These are phyloP conservation scores for Pyrenula massariospora DNA, from an alignment of 495 filamentous ascomycete genomes.

Conservation along the genomic window DNA sequence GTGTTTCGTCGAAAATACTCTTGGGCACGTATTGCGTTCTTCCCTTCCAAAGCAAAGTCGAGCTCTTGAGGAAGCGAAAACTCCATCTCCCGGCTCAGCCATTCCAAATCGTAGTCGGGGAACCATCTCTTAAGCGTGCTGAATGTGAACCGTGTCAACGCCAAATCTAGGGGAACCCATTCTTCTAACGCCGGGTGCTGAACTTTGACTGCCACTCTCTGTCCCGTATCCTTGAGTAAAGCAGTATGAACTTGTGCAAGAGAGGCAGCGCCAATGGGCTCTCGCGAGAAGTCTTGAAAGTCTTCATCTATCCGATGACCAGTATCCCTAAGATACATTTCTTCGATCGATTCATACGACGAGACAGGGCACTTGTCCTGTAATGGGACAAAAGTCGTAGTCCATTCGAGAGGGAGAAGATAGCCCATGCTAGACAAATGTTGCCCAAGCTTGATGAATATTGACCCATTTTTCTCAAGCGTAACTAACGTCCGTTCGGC, in stretches of 20 bases:
- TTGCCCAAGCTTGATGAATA: conserved; percentile 97
- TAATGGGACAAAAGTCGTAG: conserved; percentile 86
- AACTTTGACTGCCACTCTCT: conserved; percentile 94
- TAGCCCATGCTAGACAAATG: conserved; percentile 97
- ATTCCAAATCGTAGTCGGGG: conserved; percentile 93
- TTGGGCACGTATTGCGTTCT: conserved; percentile 69
- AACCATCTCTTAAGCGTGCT: conserved; percentile 84
- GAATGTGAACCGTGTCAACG: conserved; percentile 80
- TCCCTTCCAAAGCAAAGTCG: conserved; percentile 76
- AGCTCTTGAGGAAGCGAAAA: conserved; percentile 81
- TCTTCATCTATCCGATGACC: conserved; percentile 66
- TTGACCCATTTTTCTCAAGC: conserved; percentile 88
- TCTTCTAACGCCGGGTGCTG: conserved; percentile 86
- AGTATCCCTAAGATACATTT: conserved; percentile 78
- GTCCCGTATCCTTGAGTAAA: conserved; percentile 70
- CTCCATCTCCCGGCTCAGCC: conserved; percentile 91
- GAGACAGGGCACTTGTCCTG: conserved; percentile 95
- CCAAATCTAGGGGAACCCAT: conserved; percentile 84
- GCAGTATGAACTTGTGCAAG: conserved; percentile 92
- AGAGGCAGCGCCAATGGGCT: conserved; percentile 84
- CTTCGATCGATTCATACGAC: conserved; percentile 74
- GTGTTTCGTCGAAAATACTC: conserved; percentile 65
- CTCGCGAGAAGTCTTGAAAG: conserved; percentile 69
- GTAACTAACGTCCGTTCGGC: conserved; percentile 76
- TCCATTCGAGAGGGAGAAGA: conserved; percentile 88